phyloP scores from a whole-genome alignment of 495 filamentous ascomycete species.

The Pseudotulostoma volvatum region DNA sequence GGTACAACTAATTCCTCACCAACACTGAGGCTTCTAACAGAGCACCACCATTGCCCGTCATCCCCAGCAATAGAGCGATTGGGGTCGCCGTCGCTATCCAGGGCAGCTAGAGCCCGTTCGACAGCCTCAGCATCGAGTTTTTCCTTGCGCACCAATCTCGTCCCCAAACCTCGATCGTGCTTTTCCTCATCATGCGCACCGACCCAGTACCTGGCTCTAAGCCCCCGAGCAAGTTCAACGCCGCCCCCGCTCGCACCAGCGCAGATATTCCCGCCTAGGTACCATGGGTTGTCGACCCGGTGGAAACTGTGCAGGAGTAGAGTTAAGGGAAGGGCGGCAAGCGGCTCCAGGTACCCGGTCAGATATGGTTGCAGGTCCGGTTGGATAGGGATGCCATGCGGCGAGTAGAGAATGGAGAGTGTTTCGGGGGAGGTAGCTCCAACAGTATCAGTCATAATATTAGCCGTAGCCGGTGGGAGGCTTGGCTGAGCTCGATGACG shows the following conservation, averaged over 20 bases:
- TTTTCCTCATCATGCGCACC: slow-evolving; percentile 52
- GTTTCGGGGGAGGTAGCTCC: slow-evolving; percentile 17
- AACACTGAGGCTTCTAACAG: neutral
- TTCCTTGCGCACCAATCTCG: slow-evolving; percentile 28
- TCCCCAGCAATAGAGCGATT: too few species aligned
- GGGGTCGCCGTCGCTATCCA: neutral
- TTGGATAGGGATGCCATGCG: slow-evolving; percentile 37
- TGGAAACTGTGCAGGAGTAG: slow-evolving; percentile 50
- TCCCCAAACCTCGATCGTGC: slow-evolving; percentile 35
- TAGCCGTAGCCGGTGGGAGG: neutral
- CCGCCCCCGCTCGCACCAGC: slow-evolving; percentile 38
- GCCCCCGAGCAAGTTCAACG: slow-evolving; percentile 34
- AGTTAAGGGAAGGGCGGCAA: slow-evolving; percentile 44
- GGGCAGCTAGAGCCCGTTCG: slow-evolving; percentile 4
- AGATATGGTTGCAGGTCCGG: slow-evolving; percentile 34
- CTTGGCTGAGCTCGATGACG: neutral
- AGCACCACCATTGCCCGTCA: neutral
- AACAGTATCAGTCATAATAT: neutral
- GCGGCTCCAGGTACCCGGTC: slow-evolving; percentile 35
- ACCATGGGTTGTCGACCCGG: slow-evolving; percentile 43
- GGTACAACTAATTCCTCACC: neutral
- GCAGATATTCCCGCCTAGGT: slow-evolving; percentile 44
- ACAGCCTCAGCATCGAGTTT: slow-evolving; percentile 32
- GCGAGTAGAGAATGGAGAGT: slow-evolving; percentile 42
- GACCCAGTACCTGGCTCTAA: slow-evolving; percentile 43